Percentiles rank a stretch among this genome's conserved stretches.
These are phyloP conservation scores for Xylaria bambusicola DNA, from an alignment of 495 filamentous ascomycete species.

Conservation along the genomic window DNA sequence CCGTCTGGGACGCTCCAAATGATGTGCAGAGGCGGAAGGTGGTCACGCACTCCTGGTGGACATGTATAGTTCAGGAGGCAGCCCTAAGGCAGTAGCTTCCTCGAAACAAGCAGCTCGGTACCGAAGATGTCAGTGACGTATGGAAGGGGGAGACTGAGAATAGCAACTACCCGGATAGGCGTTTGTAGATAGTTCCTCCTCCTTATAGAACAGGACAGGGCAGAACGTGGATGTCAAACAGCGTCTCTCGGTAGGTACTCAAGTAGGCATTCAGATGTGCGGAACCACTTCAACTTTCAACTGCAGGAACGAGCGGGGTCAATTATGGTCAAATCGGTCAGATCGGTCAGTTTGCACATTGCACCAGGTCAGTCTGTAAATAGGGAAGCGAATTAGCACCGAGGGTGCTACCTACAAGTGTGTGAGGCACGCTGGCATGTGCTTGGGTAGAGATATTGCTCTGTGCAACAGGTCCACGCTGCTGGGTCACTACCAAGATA, in stretches of 20 bases:
- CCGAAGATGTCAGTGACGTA: neutral
- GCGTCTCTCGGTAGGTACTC: neutral
- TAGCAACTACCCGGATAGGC: neutral
- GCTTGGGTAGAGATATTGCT: neutral
- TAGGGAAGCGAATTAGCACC: no score
- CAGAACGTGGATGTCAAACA: neutral
- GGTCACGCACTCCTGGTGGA: neutral
- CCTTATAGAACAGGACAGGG: neutral
- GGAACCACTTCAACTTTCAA: neutral
- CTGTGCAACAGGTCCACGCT: slow-evolving; percentile 13
- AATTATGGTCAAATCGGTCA: neutral
- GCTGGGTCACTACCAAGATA: neutral
- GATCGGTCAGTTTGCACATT: no score
- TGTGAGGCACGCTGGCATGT: no score
- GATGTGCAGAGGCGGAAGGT: neutral
- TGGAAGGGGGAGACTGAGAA: neutral
- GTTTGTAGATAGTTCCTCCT: neutral
- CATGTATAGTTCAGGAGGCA: neutral
- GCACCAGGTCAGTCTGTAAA: no score
- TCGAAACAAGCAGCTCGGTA: neutral
- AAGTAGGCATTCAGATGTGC: no score
- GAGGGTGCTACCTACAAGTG: no score
- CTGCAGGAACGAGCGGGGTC: slow-evolving; percentile 10
- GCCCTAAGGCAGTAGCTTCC: slow-evolving; percentile 3
- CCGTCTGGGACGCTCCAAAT: neutral